A percentile compares a stretch with the other conserved stretches of the same genome.
Conservation (phyloP, 192 early-diverging fungal species). For the Thoreauomyces humboldtii region DNA sequence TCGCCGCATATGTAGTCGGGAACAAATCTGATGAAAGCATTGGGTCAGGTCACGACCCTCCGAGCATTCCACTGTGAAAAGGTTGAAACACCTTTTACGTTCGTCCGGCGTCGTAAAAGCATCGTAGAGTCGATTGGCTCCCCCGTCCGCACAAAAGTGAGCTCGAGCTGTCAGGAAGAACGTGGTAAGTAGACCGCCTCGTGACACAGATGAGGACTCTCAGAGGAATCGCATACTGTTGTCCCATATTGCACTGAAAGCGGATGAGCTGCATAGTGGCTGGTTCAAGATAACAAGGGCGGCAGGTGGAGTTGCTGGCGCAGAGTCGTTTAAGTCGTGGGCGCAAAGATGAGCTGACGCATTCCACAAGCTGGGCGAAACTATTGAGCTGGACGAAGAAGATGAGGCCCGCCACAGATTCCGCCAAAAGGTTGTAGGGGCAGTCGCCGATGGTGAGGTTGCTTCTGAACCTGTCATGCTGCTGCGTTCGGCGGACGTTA, state of each 20-base stretch:
- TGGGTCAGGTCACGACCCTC: background rate
- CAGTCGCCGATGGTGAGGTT: no score
- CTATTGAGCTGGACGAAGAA: no score
- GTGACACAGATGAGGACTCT: slow-evolving; percentile 7
- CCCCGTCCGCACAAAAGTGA: slow-evolving; percentile 84
- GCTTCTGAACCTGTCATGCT: no score
- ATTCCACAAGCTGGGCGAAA: no score
- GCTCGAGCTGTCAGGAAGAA: slow-evolving; percentile 44
- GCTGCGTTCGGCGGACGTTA: no score
- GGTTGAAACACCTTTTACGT: no score
- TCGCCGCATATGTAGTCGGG: slow-evolving; percentile 85
- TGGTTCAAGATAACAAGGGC: slow-evolving; percentile 74
- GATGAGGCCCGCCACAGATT: no score
- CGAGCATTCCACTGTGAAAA: no score
- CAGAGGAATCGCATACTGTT: slow-evolving; percentile 8
- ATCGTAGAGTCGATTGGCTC: slow-evolving; percentile 81
- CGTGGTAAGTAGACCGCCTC: slow-evolving; percentile 41
- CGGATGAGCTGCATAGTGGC: slow-evolving; percentile 39
- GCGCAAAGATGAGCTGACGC: no score
- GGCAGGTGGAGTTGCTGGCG: background rate
- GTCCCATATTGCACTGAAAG: slow-evolving; percentile 31
- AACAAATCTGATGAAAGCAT: slow-evolving; percentile 64
- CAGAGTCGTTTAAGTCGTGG: no score
- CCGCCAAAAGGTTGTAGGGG: no score
- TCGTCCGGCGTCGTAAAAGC: no score